phyloP scores from a whole-genome alignment of 208 protist species.

The Leishmania tarentolae region DNA sequence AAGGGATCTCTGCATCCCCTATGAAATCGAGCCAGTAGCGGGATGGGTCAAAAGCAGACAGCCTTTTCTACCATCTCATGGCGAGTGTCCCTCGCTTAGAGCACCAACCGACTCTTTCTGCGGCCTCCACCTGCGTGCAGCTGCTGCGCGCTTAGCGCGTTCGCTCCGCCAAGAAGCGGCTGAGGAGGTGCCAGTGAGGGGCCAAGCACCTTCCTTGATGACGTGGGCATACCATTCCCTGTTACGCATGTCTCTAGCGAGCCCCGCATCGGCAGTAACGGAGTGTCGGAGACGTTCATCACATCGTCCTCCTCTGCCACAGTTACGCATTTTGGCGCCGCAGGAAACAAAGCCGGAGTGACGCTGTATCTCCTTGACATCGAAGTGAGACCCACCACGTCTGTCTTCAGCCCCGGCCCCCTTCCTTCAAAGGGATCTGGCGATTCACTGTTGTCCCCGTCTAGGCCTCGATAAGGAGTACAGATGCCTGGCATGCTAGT shows the following conservation, averaged over 20 bases:
- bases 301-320: background rate
- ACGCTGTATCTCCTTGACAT: background rate
- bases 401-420: too few species aligned
- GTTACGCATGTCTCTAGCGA: background rate
- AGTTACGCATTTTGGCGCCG: background rate
- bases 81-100: slow-evolving; percentile 3
- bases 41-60: background rate
- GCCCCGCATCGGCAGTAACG: too few species aligned
- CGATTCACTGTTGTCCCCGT: background rate
- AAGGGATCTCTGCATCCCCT: background rate
- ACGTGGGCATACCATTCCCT: background rate
- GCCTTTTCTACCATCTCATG: background rate
- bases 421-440: background rate
- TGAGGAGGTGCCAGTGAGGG: slow-evolving; percentile 10
- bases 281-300: background rate
- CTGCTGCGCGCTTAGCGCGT: slow-evolving; percentile 3
- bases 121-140: slow-evolving; percentile 10
- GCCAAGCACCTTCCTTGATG: background rate
- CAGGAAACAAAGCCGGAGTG: background rate
- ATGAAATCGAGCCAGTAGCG: background rate
- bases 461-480: background rate
- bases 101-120: slow-evolving; percentile 39
- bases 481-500: background rate
- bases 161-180: slow-evolving; percentile 22
- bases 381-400: background rate